phyloP scores from a whole-genome alignment of 352 stramenopile genomes.

The Phytophthora macrochlamydospora region DNA sequence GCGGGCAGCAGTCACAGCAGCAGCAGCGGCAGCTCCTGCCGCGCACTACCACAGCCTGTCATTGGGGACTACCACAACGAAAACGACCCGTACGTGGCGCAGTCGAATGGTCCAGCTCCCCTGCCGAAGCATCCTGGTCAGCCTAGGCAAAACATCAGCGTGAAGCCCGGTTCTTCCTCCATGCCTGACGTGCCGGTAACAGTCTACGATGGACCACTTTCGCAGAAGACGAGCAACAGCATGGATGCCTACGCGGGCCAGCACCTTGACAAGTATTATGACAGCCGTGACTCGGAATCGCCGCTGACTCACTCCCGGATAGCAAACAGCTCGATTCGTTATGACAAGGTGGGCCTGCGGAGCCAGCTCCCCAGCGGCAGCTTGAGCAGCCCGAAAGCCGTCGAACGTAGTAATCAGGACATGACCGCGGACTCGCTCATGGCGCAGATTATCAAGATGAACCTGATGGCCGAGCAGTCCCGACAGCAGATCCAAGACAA shows the following conservation, averaged over 20 bases:
- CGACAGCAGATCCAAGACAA: slow-evolving; percentile 66
- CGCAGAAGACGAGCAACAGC: slow-evolving; percentile 25
- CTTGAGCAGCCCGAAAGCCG: slow-evolving; percentile 18
- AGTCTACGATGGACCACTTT: slow-evolving; percentile 20
- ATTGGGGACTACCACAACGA: slow-evolving; percentile 18
- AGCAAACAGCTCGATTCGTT: slow-evolving; percentile 5
- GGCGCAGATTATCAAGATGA: slow-evolving; percentile 78
- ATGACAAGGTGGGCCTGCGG: not conserved
- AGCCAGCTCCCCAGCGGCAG: slow-evolving; percentile 2
- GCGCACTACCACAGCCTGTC: slow-evolving; percentile 27
- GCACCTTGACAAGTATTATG: slow-evolving; percentile 26
- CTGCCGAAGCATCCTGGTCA: slow-evolving; percentile 22
- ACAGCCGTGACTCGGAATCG: slow-evolving; percentile 33
- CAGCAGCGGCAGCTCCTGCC: slow-evolving; percentile 23
- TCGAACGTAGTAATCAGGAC: slow-evolving; percentile 15
- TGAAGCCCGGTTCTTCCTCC: slow-evolving; percentile 25
- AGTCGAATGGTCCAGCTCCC: slow-evolving; percentile 12
- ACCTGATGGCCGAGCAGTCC: slow-evolving; percentile 73
- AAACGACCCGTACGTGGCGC: slow-evolving; percentile 10
- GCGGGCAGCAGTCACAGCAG: slow-evolving; percentile 36
- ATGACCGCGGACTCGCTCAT: slow-evolving; percentile 62
- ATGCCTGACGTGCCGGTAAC: slow-evolving; percentile 31
- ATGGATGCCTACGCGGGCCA: slow-evolving; percentile 20
- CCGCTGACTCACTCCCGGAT: slow-evolving; percentile 21
- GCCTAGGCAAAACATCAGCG: slow-evolving; percentile 16